A percentile compares a stretch with the other conserved stretches of the same genome.
Conservation (phyloP, 2,329 filamentous ascomycete species). For the Colletotrichum theobromicola region DNA sequence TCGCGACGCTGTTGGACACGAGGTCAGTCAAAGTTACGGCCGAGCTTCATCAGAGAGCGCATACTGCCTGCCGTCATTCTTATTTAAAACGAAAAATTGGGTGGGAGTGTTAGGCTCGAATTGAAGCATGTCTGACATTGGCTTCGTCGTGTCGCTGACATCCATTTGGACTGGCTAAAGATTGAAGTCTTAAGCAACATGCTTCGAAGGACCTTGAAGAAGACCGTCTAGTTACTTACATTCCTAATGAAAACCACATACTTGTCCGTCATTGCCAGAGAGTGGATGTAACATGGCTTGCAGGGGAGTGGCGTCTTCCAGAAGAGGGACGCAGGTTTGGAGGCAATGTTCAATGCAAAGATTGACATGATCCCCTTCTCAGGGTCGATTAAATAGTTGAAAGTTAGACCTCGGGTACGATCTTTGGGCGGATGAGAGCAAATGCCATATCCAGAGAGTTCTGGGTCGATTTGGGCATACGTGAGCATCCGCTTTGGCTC, state of each 20-base stretch:
- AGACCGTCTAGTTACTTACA: not conserved
- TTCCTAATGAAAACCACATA: slow-evolving; percentile 21
- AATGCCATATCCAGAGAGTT: slow-evolving; percentile 21
- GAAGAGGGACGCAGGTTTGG: slow-evolving; percentile 11
- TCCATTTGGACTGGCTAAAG: slow-evolving; percentile 20
- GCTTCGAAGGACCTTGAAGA: not conserved
- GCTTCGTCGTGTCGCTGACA: slow-evolving; percentile 24
- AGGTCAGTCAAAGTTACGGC: not conserved
- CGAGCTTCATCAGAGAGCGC: not conserved
- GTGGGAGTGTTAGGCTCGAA: slow-evolving; percentile 16
- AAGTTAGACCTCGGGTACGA: slow-evolving; percentile 15
- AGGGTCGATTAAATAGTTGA: slow-evolving; percentile 18
- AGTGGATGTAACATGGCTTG: slow-evolving; percentile 21
- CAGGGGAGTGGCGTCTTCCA: slow-evolving; percentile 22
- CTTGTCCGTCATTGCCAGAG: slow-evolving; percentile 22
- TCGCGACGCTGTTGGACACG: not conserved
- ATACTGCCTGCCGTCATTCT: slow-evolving; percentile 18
- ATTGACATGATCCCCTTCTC: slow-evolving; percentile 10
- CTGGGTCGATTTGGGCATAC: slow-evolving; percentile 21
- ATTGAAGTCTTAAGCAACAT: not conserved
- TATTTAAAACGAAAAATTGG: slow-evolving; percentile 23
- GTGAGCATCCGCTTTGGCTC: slow-evolving; percentile 21
- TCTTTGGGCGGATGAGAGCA: slow-evolving; percentile 24
- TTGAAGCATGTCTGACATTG: slow-evolving; percentile 14
- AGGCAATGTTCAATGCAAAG: slow-evolving; percentile 16